Percentiles rank a stretch among this genome's conserved stretches.
Conservation (phyloP, 257 asterid genomes). For the Nicotiana tabacum region DNA sequence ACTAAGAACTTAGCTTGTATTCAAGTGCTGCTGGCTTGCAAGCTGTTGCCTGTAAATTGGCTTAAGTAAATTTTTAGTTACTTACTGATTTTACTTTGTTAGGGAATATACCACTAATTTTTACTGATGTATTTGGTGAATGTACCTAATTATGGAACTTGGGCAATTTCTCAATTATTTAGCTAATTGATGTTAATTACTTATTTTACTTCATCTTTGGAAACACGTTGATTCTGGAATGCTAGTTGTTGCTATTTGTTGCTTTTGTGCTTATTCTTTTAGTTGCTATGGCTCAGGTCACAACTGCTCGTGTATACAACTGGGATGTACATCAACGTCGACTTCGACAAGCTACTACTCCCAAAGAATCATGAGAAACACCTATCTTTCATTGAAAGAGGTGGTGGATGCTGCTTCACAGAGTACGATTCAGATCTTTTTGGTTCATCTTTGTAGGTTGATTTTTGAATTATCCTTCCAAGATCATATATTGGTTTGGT, state of each 20-base stretch:
- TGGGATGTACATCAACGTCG: slow-evolving; percentile 95
- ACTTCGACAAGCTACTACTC: slow-evolving; percentile 46
- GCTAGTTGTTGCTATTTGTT: not conserved
- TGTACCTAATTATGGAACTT: not conserved
- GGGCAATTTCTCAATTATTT: not conserved
- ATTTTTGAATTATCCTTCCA: not conserved
- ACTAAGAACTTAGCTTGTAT: not conserved
- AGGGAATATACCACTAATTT: not conserved
- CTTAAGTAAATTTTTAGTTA: not conserved
- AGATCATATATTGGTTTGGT: not conserved
- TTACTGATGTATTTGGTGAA: not conserved
- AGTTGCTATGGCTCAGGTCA: slow-evolving; percentile 52
- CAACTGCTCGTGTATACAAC: slow-evolving; percentile 86
- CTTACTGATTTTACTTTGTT: not conserved
- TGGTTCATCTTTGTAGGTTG: not conserved
- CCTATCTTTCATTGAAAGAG: not conserved
- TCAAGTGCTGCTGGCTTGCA: not conserved
- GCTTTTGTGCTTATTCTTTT: not conserved
- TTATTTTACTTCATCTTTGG: not conserved
- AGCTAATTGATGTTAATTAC: not conserved
- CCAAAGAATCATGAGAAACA: slow-evolving; percentile 35
- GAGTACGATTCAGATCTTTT: not conserved
- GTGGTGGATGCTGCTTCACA: not conserved
- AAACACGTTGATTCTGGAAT: not conserved
- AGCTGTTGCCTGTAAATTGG: not conserved